A percentile compares a stretch with the other conserved stretches of the same genome.
These are phyloP conservation scores for Diospyros kaki DNA, from an alignment of 148 eudicot genomes.

Conservation along the genomic window DNA sequence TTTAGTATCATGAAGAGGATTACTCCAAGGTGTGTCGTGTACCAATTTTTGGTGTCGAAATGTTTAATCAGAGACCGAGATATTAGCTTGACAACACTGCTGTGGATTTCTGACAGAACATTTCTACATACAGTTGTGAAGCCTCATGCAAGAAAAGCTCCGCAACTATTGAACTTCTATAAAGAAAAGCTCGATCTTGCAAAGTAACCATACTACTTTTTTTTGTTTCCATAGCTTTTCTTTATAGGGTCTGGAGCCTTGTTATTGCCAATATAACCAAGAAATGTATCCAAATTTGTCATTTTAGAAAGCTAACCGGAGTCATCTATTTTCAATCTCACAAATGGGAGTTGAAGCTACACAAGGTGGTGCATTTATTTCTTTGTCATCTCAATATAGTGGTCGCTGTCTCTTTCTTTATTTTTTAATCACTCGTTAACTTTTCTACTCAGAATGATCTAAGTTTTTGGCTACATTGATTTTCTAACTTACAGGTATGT, in stretches of 20 bases:
- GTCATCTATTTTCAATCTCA: neutral
- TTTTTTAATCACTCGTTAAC: no score
- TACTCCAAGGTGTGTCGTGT: constrained; percentile 25
- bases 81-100: neutral
- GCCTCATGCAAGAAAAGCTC: neutral
- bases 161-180: constrained; percentile 9
- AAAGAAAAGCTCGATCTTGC: neutral
- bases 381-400: neutral
- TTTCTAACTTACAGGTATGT: neutral
- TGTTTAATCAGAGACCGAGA: constrained; percentile 14
- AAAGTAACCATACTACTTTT: neutral
- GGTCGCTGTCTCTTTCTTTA: neutral
- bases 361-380: neutral
- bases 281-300: neutral
- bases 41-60: constrained; percentile 10
- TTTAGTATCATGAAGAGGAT: constrained; percentile 26
- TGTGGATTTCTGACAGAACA: neutral
- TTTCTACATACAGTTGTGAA: constrained; percentile 4
- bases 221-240: neutral
- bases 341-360: neutral
- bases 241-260: neutral
- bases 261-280: neutral
- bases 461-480: neutral
- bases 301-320: neutral
- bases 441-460: neutral